Conservation (phyloP, 108 stramenopile species). For the Schizochytrium sp. region DNA sequence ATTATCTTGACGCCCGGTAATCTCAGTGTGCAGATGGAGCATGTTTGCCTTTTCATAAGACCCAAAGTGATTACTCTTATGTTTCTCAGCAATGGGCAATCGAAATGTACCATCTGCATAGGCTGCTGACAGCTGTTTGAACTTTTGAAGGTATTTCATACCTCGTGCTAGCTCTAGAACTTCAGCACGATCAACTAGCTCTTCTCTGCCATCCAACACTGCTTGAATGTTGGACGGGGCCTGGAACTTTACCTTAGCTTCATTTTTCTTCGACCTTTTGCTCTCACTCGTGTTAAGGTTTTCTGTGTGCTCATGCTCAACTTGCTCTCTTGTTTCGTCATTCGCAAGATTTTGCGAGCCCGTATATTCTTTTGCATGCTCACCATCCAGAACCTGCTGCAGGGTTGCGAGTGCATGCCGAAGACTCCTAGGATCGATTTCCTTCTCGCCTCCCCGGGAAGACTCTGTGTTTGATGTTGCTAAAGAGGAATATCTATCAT, state of each 20-base stretch:
- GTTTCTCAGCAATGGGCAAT: not conserved
- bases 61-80: not conserved
- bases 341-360: not conserved
- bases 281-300: not conserved
- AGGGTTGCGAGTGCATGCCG: conserved; percentile 35
- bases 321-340: not conserved
- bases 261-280: not conserved
- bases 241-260: not conserved
- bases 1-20: not conserved
- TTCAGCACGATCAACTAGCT: conserved; percentile 30
- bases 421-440: not conserved
- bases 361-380: not conserved
- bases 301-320: not conserved
- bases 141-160: conserved; percentile 40
- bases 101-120: conserved; percentile 24
- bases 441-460: too few relatives aligned
- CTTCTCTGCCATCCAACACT: not conserved
- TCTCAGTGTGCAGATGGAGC: not conserved
- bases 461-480: not conserved
- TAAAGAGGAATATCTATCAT: not conserved
- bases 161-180: conserved; percentile 53
- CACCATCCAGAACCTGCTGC: conserved; percentile 30
- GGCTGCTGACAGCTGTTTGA: not conserved
- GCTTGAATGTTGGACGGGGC: not conserved
- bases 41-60: not conserved